Percentiles rank a stretch among this genome's conserved stretches.
phyloP scores from a whole-genome alignment of 2,329 filamentous ascomycete genomes.

The Calonectria naviculata region DNA sequence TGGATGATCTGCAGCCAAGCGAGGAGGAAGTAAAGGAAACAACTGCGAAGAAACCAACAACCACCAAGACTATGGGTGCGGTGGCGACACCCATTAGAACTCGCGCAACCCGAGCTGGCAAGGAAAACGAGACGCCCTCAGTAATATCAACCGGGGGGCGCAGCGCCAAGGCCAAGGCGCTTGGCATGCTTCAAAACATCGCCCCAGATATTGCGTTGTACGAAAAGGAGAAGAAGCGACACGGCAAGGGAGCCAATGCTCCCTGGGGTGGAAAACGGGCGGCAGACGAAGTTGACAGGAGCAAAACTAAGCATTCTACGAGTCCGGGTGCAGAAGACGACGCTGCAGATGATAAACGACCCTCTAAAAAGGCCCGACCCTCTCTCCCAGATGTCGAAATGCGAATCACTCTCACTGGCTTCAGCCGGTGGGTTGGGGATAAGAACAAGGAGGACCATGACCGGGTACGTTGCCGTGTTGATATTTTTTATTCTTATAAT shows the following conservation, averaged over 20 bases:
- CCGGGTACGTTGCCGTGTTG: conserved; percentile 66
- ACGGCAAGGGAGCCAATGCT: conserved; percentile 57
- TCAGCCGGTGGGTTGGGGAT: conserved; percentile 82
- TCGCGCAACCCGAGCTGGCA: conserved; percentile 67
- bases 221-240: conserved; percentile 91
- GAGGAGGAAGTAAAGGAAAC: conserved; percentile 47
- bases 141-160: conserved; percentile 76
- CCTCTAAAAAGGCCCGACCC: conserved; percentile 72
- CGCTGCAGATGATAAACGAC: conserved; percentile 59
- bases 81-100: conserved; percentile 53
- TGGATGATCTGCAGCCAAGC: conserved; percentile 57
- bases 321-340: conserved; percentile 59
- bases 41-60: conserved; percentile 38
- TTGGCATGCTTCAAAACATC: conserved; percentile 79
- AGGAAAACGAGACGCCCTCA: conserved; percentile 87
- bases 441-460: conserved; percentile 81
- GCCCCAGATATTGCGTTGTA: conserved; percentile 90
- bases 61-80: conserved; percentile 29
- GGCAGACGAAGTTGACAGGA: conserved; percentile 67
- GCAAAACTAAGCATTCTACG: conserved; percentile 58
- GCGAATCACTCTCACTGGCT: conserved; percentile 85
- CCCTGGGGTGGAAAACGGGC: conserved; percentile 74
- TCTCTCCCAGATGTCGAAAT: conserved; percentile 72
- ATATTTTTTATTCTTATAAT: conserved; percentile 14
- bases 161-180: conserved; percentile 88